phyloP scores from a whole-genome alignment of 2,329 filamentous ascomycete genomes.

The Sphaerulina populicola region DNA sequence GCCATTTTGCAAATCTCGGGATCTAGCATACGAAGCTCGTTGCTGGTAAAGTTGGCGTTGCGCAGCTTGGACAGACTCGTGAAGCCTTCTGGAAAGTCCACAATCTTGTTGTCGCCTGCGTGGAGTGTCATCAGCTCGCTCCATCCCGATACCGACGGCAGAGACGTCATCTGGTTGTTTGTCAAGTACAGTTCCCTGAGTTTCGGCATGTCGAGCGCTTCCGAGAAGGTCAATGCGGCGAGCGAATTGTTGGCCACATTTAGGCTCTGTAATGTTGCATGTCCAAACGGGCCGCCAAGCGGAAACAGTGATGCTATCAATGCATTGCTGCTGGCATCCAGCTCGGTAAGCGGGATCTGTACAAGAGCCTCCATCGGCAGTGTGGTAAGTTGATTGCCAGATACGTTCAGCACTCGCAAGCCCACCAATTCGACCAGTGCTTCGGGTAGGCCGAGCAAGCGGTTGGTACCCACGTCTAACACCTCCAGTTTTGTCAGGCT shows the following conservation, averaged over 20 bases:
- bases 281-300: slow-evolving; percentile 37
- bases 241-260: slow-evolving; percentile 73
- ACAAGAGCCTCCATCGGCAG: slow-evolving; percentile 64
- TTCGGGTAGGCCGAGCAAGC: slow-evolving; percentile 61
- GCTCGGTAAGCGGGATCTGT: slow-evolving; percentile 61
- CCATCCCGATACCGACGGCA: slow-evolving; percentile 73
- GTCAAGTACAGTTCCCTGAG: slow-evolving; percentile 69
- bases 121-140: slow-evolving; percentile 61
- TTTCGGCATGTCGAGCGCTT: slow-evolving; percentile 56
- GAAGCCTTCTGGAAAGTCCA: slow-evolving; percentile 68
- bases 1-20: slow-evolving; percentile 73
- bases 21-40: slow-evolving; percentile 69
- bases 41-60: slow-evolving; percentile 74
- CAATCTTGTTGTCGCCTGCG: slow-evolving; percentile 74
- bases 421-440: slow-evolving; percentile 58
- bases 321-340: slow-evolving; percentile 69
- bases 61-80: slow-evolving; percentile 58
- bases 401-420: slow-evolving; percentile 69
- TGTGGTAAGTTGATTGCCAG: slow-evolving; percentile 65
- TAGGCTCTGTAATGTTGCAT: slow-evolving; percentile 62
- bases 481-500: slow-evolving; percentile 63
- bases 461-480: slow-evolving; percentile 74
- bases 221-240: slow-evolving; percentile 42
- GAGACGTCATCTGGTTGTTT: slow-evolving; percentile 63
- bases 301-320: slow-evolving; percentile 65